Evolutionary conservation across 441 rosid genomes (phyloP).

Genomic region (Aleurites moluccanus): DNA sequence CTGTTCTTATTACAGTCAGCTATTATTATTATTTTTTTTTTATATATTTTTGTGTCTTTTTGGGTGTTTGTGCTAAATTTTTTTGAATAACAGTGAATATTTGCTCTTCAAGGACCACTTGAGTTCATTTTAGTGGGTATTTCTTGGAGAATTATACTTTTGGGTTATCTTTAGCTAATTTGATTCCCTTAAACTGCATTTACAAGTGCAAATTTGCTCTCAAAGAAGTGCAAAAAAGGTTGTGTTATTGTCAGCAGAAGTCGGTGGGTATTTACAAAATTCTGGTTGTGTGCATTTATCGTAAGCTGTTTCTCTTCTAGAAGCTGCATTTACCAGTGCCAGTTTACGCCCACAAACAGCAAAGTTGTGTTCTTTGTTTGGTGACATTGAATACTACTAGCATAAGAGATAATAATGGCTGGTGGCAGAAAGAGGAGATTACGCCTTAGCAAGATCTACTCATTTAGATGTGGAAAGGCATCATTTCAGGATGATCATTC

Average conservation of each 20-base stretch:
- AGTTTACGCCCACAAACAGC: neutral
- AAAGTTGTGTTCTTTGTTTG: conserved; percentile 6
- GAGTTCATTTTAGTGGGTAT: neutral
- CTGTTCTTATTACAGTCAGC: neutral
- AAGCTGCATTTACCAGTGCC: conserved; percentile 10
- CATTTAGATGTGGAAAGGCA: conserved; percentile 62
- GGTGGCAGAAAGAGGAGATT: conserved; percentile 53
- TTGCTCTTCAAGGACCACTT: neutral
- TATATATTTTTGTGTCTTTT: too few relatives aligned
- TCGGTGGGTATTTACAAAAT: neutral
- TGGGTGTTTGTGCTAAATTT: conserved; percentile 13
- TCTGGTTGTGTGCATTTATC: neutral
- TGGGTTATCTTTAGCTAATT: conserved; percentile 6
- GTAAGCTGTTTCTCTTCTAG: neutral
- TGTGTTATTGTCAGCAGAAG: neutral
- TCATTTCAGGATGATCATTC: conserved; percentile 71
- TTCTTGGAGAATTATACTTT: neutral
- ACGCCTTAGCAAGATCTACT: conserved; percentile 56
- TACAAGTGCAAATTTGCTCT: neutral
- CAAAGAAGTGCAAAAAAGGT: neutral
- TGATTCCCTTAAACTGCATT: conserved; percentile 10
- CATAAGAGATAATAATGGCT: conserved; percentile 30
- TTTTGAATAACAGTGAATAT: neutral
- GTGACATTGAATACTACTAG: neutral
- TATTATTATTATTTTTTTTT: neutral